These are phyloP conservation scores for Phylloporus sp. DNA, from an alignment of 768 basidiomycete species.

Conservation along the genomic window DNA sequence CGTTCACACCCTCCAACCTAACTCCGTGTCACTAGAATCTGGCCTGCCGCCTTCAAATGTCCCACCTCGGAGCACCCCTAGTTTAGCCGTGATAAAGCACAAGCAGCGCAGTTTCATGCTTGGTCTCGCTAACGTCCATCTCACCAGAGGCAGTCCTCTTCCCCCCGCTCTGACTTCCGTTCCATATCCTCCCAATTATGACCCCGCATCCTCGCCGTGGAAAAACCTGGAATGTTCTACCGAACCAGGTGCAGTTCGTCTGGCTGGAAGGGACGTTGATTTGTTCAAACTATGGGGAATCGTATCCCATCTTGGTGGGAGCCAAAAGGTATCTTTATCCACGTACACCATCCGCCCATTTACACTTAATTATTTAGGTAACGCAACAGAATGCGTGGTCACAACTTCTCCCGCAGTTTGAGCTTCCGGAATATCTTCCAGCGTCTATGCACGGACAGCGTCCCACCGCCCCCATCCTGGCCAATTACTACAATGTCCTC, in stretches of 20 bases:
- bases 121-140: conserved; percentile 59
- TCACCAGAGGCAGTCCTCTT: conserved; percentile 55
- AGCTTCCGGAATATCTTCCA: conserved; percentile 56
- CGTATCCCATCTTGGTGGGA: conserved; percentile 60
- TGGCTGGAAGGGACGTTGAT: conserved; percentile 74
- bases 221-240: conserved; percentile 57
- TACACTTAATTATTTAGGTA: conserved; percentile 34
- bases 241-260: conserved; percentile 60
- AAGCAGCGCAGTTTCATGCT: conserved; percentile 58
- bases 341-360: conserved; percentile 10
- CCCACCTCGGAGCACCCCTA: conserved; percentile 35
- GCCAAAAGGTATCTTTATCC: conserved; percentile 47
- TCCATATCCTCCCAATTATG: conserved; percentile 52
- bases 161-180: conserved; percentile 72
- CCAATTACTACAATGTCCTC: conserved; percentile 58
- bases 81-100: conserved; percentile 41
- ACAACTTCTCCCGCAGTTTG: conserved; percentile 50
- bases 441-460: conserved; percentile 43
- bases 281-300: conserved; percentile 70
- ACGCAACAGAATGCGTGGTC: conserved; percentile 54
- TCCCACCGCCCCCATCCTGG: conserved; percentile 48
- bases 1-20: conserved; percentile 31
- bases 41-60: conserved; percentile 39
- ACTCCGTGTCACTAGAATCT: conserved; percentile 43
- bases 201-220: conserved; percentile 62